phyloP scores from a whole-genome alignment of 1,139 yeast genomes.

The Petasospora fabianii region DNA sequence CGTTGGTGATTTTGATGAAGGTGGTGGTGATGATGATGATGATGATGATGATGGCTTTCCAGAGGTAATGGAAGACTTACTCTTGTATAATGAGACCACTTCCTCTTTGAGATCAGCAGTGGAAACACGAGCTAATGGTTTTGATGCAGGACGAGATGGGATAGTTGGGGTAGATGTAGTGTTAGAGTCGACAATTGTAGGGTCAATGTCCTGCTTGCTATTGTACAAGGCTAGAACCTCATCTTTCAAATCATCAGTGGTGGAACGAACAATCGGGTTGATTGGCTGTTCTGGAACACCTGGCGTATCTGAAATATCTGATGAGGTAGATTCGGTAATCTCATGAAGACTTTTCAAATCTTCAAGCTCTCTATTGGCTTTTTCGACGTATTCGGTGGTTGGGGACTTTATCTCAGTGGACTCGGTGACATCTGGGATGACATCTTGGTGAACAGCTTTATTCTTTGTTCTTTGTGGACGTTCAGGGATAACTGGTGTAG shows the following conservation, averaged over 20 bases:
- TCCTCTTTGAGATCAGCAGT: conserved; percentile 14
- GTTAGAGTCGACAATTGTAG: neutral
- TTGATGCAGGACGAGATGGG: conserved; percentile 4
- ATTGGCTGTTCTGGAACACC: neutral
- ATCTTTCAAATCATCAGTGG: conserved; percentile 13
- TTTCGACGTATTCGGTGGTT: neutral
- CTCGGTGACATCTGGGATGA: neutral
- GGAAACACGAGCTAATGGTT: conserved; percentile 6
- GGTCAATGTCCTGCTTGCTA: neutral
- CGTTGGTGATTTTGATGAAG: conserved; percentile 1
- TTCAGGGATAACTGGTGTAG: conserved; percentile 16
- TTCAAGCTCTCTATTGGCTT: neutral
- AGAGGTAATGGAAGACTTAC: too few relatives aligned
- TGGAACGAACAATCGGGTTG: conserved; percentile 4
- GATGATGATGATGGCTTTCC: neutral
- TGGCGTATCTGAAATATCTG: neutral
- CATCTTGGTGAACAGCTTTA: neutral
- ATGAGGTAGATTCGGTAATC: too few relatives aligned
- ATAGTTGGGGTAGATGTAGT: conserved; percentile 3
- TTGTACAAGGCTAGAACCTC: conserved; percentile 10
- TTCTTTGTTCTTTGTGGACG: conserved; percentile 20
- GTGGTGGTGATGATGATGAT: neutral
- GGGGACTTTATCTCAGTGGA: neutral
- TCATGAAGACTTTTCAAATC: too few relatives aligned
- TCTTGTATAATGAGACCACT: conserved; percentile 5